Percentiles rank a stretch among this genome's conserved stretches.
Conservation (phyloP, 2,329 filamentous ascomycete genomes). For the Aspergillus flavus region DNA sequence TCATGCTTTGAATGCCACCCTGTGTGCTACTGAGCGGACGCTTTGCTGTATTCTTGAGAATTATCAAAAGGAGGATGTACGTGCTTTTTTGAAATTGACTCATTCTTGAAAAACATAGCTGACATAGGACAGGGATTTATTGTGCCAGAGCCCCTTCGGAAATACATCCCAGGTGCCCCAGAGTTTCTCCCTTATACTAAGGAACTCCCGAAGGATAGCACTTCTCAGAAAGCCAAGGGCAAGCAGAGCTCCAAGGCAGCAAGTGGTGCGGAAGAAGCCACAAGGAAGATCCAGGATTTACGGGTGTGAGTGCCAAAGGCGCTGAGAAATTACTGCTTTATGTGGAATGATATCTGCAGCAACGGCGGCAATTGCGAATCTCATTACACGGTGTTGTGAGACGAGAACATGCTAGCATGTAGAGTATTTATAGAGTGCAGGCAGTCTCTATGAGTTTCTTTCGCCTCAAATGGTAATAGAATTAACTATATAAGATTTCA, state of each 20-base stretch:
- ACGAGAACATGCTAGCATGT: not conserved
- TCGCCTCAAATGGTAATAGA: not conserved
- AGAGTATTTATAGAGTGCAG: not conserved
- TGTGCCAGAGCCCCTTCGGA: conserved; percentile 80
- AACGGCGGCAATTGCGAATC: not conserved
- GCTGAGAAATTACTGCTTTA: not conserved
- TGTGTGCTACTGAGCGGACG: conserved; percentile 88
- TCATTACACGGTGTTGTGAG: not conserved
- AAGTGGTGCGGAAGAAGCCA: conserved; percentile 35
- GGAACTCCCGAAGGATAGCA: conserved; percentile 77
- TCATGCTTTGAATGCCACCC: conserved; percentile 85
- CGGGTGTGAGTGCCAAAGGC: conserved; percentile 35
- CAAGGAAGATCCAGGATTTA: conserved; percentile 45
- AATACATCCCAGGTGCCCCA: conserved; percentile 86
- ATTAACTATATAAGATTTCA: not conserved
- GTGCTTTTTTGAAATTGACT: conserved; percentile 27
- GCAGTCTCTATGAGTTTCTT: not conserved
- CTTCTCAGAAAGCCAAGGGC: conserved; percentile 59
- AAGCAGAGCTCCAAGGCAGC: conserved; percentile 36
- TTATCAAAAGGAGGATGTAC: conserved; percentile 84
- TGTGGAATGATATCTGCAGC: not conserved
- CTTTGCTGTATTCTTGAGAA: conserved; percentile 96
- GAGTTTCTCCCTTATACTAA: conserved; percentile 88
- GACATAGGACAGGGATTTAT: conserved; percentile 63
- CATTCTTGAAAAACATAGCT: conserved; percentile 15